Conservation (phyloP, 1,284 basidiomycete genomes). For the Boletellus deceptivus region DNA sequence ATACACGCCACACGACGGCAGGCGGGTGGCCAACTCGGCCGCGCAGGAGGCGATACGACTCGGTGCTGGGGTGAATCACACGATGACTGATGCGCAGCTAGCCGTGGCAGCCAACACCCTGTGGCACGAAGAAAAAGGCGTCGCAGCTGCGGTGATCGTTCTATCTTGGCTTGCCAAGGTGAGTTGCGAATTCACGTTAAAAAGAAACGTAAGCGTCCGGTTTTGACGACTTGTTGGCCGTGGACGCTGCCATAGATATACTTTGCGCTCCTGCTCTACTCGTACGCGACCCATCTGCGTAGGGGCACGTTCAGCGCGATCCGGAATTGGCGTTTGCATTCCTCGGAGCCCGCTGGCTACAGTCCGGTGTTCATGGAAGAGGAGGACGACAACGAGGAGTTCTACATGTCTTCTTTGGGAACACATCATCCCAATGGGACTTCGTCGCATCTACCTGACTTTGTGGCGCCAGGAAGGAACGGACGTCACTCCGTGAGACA, state of each 20-base stretch:
- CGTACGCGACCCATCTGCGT: conserved; percentile 91
- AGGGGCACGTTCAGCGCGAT: conserved; percentile 88
- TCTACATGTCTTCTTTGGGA: conserved; percentile 61
- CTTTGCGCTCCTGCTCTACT: conserved; percentile 89
- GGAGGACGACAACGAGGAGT: conserved; percentile 61
- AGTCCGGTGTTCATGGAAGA: conserved; percentile 49
- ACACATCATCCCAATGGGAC: conserved; percentile 36
- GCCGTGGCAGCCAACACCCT: conserved; percentile 72
- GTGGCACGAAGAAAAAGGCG: conserved; percentile 89
- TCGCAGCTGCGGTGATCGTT: conserved; percentile 75
- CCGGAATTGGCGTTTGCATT: conserved; percentile 52
- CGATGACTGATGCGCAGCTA: conserved; percentile 63
- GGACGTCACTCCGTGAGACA: conserved; percentile 26
- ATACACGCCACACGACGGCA: conserved; percentile 88
- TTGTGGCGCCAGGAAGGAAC: conserved; percentile 46
- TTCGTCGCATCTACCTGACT: conserved; percentile 54
- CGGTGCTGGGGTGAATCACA: conserved; percentile 47
- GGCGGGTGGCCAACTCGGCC: conserved; percentile 72
- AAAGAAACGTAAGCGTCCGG: too few relatives aligned
- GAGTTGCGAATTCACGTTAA: conserved; percentile 24
- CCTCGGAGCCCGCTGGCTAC: conserved; percentile 35
- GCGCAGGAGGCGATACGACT: conserved; percentile 84
- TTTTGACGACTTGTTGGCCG: conserved; percentile 1
- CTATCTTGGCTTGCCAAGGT: conserved; percentile 91
- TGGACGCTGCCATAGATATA: conserved; percentile 65